phyloP scores from a whole-genome alignment of 176 grass and related monocot species.

The Thinopyrum elongatum region DNA sequence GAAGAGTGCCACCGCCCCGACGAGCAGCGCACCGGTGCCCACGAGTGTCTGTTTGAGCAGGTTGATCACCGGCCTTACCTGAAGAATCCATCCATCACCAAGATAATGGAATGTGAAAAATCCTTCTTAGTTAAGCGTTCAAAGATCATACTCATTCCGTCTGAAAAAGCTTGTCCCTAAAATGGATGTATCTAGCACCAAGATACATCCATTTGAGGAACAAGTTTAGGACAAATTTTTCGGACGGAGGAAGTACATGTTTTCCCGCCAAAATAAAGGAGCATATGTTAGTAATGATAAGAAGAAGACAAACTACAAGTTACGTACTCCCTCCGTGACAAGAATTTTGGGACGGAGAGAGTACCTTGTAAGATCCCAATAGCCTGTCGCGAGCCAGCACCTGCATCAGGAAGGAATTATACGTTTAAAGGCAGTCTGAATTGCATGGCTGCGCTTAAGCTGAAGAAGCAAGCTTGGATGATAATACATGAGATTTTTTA shows the following conservation, averaged over 20 bases:
- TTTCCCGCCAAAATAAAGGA: too few relatives aligned
- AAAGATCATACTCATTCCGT: background rate
- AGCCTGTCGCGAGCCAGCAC: conserved; percentile 90
- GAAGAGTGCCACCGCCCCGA: conserved; percentile 67
- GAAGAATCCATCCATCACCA: background rate
- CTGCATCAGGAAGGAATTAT: conserved; percentile 33
- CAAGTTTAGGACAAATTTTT: too few relatives aligned
- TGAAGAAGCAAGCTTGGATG: background rate
- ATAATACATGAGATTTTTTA: too few relatives aligned
- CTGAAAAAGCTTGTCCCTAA: too few relatives aligned
- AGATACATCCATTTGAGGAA: too few relatives aligned
- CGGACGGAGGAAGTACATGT: too few relatives aligned
- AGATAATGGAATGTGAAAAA: background rate
- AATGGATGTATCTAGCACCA: too few relatives aligned
- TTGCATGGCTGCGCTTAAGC: background rate
- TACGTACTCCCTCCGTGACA: too few relatives aligned
- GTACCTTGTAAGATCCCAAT: conserved; percentile 87
- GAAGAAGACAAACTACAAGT: background rate
- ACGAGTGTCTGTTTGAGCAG: conserved; percentile 93
- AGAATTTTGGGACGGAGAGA: too few relatives aligned
- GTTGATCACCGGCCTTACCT: conserved; percentile 96
- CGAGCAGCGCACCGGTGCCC: conserved; percentile 79
- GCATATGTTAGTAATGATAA: background rate
- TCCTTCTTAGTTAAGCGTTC: background rate
- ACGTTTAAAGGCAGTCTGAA: background rate